Conservation (phyloP, 345 rosid genomes). For the Firmiana major region DNA sequence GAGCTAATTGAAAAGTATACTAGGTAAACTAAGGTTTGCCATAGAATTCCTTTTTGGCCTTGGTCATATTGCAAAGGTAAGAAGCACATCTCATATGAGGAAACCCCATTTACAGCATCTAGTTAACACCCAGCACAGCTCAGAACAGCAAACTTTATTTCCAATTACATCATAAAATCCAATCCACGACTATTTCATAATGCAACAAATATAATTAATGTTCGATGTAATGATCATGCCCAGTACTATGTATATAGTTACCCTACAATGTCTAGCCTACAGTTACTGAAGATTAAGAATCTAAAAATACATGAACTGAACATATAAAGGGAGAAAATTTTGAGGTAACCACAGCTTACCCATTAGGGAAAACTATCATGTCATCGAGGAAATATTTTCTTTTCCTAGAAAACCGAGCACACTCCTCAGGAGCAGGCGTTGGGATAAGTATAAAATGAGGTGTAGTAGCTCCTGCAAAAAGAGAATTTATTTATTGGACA, state of each 20-base stretch:
- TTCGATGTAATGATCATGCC: neutral
- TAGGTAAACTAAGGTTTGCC: neutral
- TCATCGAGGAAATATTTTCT: conserved; percentile 64
- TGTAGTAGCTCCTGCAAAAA: conserved; percentile 37
- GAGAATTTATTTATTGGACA: neutral
- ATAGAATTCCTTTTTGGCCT: too few relatives aligned
- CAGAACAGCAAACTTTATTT: neutral
- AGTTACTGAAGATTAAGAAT: neutral
- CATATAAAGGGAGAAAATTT: neutral
- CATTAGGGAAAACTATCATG: conserved; percentile 49
- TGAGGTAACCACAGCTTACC: conserved; percentile 41
- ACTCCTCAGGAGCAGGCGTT: conserved; percentile 67
- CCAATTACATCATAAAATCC: neutral
- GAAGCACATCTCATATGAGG: neutral
- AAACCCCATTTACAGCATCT: neutral
- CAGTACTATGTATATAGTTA: neutral
- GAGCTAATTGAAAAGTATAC: neutral
- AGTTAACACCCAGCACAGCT: neutral
- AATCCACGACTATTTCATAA: neutral
- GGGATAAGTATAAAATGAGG: conserved; percentile 44
- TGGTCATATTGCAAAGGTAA: neutral
- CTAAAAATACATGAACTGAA: neutral
- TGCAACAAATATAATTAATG: neutral
- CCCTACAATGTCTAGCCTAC: neutral
- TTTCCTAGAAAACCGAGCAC: conserved; percentile 39